A percentile compares a stretch with the other conserved stretches of the same genome.
These are phyloP conservation scores for Linnemannia schmuckeri DNA, from an alignment of 192 early-diverging fungal genomes.

Conservation along the genomic window DNA sequence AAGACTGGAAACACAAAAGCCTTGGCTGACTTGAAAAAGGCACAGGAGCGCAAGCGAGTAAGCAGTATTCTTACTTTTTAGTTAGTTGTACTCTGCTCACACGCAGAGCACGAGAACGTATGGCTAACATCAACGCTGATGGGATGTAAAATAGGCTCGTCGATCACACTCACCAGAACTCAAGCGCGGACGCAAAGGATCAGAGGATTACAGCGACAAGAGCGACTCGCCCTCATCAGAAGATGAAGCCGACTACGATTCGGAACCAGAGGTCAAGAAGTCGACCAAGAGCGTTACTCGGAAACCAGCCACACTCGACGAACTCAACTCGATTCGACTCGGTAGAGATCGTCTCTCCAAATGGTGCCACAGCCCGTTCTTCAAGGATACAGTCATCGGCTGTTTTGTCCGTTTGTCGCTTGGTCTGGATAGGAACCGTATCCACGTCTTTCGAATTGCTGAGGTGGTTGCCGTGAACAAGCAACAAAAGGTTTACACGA, in stretches of 20 bases:
- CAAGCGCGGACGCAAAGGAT: conserved; percentile 50
- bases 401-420: conserved; percentile 77
- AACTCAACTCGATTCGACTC: conserved; percentile 72
- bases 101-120: not conserved
- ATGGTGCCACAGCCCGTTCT: conserved; percentile 81
- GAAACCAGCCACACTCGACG: conserved; percentile 70
- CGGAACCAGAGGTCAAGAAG: conserved; percentile 44
- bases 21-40: conserved; percentile 66
- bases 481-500: conserved; percentile 69
- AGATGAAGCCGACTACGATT: conserved; percentile 40
- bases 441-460: conserved; percentile 68
- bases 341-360: conserved; percentile 76
- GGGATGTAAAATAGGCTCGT: conserved; percentile 24
- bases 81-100: not conserved
- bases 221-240: conserved; percentile 43
- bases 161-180: conserved; percentile 48
- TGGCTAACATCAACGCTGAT: not conserved
- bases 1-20: conserved; percentile 55
- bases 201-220: conserved; percentile 44
- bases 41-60: conserved; percentile 53
- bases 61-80: not conserved
- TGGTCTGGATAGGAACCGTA: conserved; percentile 68
- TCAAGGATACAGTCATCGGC: conserved; percentile 74
- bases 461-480: conserved; percentile 36
- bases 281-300: conserved; percentile 46